Evolutionary conservation across 257 asterid species (phyloP).

Genomic region (Solanum bulbocastanum): DNA sequence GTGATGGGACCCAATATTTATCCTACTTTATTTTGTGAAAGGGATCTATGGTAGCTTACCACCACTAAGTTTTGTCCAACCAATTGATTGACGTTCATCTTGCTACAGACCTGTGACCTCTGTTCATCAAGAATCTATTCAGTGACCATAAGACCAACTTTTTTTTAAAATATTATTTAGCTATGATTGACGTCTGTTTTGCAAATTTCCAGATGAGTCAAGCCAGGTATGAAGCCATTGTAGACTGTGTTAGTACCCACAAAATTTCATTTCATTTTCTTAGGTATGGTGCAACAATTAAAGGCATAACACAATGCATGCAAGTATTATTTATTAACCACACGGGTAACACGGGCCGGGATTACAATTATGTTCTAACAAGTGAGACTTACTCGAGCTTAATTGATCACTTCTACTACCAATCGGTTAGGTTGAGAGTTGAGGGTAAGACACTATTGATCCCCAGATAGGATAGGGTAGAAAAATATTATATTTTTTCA

Average conservation of each 20-base stretch:
- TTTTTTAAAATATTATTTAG: fast-evolving
- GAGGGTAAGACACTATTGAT: background rate
- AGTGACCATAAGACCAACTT: background rate
- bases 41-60: constrained; percentile 27
- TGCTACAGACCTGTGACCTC: constrained; percentile 6
- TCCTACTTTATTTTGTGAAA: constrained; percentile 9
- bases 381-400: background rate
- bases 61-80: constrained; percentile 40
- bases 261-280: background rate
- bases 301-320: background rate
- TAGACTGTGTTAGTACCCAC: background rate
- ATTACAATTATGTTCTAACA: background rate
- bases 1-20: constrained; percentile 8
- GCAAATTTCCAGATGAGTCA: background rate
- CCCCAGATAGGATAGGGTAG: background rate
- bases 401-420: background rate
- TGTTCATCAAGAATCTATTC: constrained; percentile 2
- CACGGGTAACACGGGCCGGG: background rate
- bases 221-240: background rate
- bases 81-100: constrained; percentile 6
- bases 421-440: background rate
- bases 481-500: background rate
- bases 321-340: background rate
- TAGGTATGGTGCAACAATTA: too few relatives aligned
- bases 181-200: background rate